Evolutionary conservation across 2,329 filamentous ascomycete species (phyloP).

Genomic region (Cytospora piceicola): DNA sequence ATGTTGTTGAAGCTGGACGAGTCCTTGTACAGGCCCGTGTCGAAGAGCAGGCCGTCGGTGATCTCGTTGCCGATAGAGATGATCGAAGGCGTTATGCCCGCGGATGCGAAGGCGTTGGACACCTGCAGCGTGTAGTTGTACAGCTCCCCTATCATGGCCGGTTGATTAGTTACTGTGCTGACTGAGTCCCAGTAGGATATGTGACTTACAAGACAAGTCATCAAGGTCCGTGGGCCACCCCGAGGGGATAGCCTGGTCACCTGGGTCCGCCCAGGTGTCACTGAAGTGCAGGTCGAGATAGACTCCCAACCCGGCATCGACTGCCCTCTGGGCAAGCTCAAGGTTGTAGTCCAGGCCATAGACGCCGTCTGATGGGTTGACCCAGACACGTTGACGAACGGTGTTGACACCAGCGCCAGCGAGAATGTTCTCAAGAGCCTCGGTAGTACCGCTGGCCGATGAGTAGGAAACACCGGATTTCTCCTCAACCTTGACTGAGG

Average conservation of each 20-base stretch:
- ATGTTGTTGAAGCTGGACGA: slow-evolving; percentile 62
- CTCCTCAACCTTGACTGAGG: slow-evolving; percentile 68
- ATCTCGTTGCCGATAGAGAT: slow-evolving; percentile 78
- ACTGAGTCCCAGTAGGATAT: neutral
- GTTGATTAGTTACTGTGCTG: neutral
- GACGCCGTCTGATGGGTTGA: slow-evolving; percentile 65
- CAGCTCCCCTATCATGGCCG: slow-evolving; percentile 40
- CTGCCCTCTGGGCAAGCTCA: slow-evolving; percentile 66
- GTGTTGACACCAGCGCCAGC: slow-evolving; percentile 67
- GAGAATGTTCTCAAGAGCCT: slow-evolving; percentile 67
- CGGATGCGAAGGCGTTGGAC: slow-evolving; percentile 61
- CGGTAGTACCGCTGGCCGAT: slow-evolving; percentile 53
- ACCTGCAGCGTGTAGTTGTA: slow-evolving; percentile 71
- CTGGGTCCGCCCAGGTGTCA: slow-evolving; percentile 74
- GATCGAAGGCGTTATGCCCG: slow-evolving; percentile 60
- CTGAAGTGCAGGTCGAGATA: slow-evolving; percentile 68
- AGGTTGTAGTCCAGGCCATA: slow-evolving; percentile 75
- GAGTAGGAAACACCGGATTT: slow-evolving; percentile 64
- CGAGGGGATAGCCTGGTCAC: slow-evolving; percentile 62
- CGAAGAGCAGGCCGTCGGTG: slow-evolving; percentile 67
- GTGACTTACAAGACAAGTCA: slow-evolving; percentile 55
- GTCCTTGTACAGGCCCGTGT: slow-evolving; percentile 50
- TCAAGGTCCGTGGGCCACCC: slow-evolving; percentile 66
- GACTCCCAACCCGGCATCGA: slow-evolving; percentile 63
- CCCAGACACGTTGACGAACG: slow-evolving; percentile 73